phyloP scores from a whole-genome alignment of 805 yeast genomes.

The Starmerella floris region DNA sequence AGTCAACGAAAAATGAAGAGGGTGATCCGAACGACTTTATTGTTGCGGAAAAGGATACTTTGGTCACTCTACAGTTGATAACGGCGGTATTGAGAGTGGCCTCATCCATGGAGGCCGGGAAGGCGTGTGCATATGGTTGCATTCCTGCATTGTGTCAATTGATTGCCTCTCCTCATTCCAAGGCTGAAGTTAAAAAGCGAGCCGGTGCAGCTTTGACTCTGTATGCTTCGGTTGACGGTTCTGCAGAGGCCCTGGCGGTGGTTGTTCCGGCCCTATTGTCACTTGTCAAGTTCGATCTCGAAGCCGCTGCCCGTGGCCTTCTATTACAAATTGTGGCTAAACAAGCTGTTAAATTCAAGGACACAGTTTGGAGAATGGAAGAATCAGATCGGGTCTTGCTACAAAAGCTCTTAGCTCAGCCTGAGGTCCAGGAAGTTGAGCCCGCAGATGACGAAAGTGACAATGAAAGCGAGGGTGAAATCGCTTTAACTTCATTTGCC shows the following conservation, averaged over 20 bases:
- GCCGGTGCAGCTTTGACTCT: conserved; percentile 13
- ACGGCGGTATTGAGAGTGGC: conserved; percentile 36
- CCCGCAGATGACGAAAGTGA: conserved; percentile 9
- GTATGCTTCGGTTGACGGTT: conserved; percentile 12
- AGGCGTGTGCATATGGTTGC: conserved; percentile 16
- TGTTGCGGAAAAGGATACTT: not conserved
- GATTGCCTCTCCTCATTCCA: not conserved
- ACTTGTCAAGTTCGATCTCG: not conserved
- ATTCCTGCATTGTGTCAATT: conserved; percentile 9
- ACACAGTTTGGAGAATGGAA: conserved; percentile 35
- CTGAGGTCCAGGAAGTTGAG: conserved; percentile 1
- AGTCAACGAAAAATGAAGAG: not conserved
- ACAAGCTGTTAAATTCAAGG: conserved; percentile 27
- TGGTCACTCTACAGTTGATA: conserved; percentile 45
- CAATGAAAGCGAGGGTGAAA: conserved; percentile 28
- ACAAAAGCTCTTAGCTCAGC: conserved; percentile 16
- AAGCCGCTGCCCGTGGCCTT: conserved; percentile 10
- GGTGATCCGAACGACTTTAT: not conserved
- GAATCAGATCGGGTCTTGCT: conserved; percentile 20
- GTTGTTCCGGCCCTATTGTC: conserved; percentile 14
- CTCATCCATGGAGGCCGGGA: conserved; percentile 7
- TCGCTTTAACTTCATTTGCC: conserved; percentile 33
- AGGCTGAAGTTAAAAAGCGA: not conserved
- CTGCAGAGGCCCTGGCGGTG: conserved; percentile 5
- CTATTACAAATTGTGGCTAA: conserved; percentile 25